Conservation (phyloP, 441 rosid genomes). For the Pelargonium citronellum region DNA sequence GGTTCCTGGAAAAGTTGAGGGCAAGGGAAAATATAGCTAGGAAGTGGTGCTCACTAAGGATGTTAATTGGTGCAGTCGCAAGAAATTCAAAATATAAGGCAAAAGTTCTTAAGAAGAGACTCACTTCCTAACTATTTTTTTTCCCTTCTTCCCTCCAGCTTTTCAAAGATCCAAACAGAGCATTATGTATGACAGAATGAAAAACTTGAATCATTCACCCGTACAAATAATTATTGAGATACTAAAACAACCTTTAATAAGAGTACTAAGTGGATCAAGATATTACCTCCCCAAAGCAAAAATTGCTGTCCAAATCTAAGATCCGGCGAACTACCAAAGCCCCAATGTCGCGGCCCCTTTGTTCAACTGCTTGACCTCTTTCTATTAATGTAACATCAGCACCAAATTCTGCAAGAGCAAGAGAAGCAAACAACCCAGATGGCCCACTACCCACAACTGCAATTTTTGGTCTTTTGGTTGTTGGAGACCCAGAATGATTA, state of each 20-base stretch:
- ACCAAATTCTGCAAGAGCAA: constrained; percentile 89
- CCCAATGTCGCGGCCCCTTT: constrained; percentile 88
- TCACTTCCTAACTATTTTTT: neutral
- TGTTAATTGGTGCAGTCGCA: neutral
- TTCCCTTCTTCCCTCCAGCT: neutral
- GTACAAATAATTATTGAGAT: constrained; percentile 11
- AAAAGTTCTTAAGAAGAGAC: neutral
- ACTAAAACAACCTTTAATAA: constrained; percentile 23
- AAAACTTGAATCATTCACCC: constrained; percentile 7
- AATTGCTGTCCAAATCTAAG: constrained; percentile 79
- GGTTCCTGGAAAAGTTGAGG: neutral
- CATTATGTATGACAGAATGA: neutral
- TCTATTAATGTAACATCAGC: constrained; percentile 89
- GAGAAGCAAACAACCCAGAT: constrained; percentile 85
- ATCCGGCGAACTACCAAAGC: constrained; percentile 71
- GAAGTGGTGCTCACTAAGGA: neutral
- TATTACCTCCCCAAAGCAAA: constrained; percentile 94
- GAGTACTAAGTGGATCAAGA: constrained; percentile 32
- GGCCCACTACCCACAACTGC: constrained; percentile 92
- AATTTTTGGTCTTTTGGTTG: constrained; percentile 48
- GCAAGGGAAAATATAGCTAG: neutral
- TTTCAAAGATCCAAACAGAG: neutral
- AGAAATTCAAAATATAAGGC: neutral
- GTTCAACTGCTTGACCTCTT: constrained; percentile 93
- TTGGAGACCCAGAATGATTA: constrained; percentile 23